Conservation (phyloP, 2,329 filamentous ascomycete species). For the Colletotrichum tofieldiae region DNA sequence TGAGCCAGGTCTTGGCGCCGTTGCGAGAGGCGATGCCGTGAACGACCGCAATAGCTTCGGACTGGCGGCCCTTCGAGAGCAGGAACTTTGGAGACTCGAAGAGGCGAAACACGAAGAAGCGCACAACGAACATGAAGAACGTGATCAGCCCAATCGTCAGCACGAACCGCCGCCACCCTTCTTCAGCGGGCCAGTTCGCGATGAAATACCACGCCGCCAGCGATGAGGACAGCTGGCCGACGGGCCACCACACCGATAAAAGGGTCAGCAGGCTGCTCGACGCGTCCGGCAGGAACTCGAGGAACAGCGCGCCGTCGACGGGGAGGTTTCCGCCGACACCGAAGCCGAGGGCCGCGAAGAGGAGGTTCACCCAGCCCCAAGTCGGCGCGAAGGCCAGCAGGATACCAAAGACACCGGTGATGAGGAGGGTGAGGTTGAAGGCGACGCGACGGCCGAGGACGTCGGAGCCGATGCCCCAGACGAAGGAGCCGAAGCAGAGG, state of each 20-base stretch:
- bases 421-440: conserved; percentile 85
- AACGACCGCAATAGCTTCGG: conserved; percentile 84
- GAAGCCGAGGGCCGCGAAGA: conserved; percentile 75
- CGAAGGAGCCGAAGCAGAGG: conserved; percentile 82
- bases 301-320: conserved; percentile 85
- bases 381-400: conserved; percentile 76
- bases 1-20: conserved; percentile 80
- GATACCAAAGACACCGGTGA: conserved; percentile 83
- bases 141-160: conserved; percentile 81
- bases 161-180: conserved; percentile 85
- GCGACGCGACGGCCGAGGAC: conserved; percentile 84
- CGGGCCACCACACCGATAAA: conserved; percentile 89
- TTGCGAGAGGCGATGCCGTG: conserved; percentile 85
- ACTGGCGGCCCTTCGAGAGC: conserved; percentile 81
- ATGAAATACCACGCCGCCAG: conserved; percentile 84
- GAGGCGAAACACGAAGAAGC: conserved; percentile 85
- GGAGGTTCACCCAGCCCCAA: conserved; percentile 75
- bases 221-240: conserved; percentile 83
- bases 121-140: conserved; percentile 82
- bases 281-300: conserved; percentile 85
- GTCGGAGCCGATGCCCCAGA: conserved; percentile 87
- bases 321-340: conserved; percentile 84
- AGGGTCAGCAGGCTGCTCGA: conserved; percentile 83
- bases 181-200: conserved; percentile 75
- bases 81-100: conserved; percentile 91